These are phyloP conservation scores for Kodamaea ohmeri DNA, from an alignment of 1,139 yeast species.

Conservation along the genomic window DNA sequence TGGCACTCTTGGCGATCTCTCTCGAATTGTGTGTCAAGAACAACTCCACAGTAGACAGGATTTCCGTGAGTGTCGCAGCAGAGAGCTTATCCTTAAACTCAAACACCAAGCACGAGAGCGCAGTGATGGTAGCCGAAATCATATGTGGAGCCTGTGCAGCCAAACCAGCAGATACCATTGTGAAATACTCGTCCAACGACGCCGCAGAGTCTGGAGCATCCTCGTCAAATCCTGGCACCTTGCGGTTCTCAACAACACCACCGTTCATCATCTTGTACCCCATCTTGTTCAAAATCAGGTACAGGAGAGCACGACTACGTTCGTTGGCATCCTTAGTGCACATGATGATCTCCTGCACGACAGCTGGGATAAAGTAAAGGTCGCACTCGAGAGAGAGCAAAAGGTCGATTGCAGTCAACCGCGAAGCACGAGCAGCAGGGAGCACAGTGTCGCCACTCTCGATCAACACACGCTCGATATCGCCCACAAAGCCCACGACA, in stretches of 20 bases:
- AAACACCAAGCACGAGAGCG: constrained; percentile 79
- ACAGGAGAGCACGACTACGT: constrained; percentile 82
- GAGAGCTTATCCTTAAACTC: constrained; percentile 73
- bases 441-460: constrained; percentile 60
- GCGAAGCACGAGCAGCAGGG: constrained; percentile 75
- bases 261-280: constrained; percentile 76
- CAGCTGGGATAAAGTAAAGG: constrained; percentile 73
- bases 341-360: constrained; percentile 83
- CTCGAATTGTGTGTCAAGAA: constrained; percentile 87
- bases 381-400: constrained; percentile 61
- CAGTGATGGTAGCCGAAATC: constrained; percentile 94
- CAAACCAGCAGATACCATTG: constrained; percentile 94
- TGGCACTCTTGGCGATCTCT: constrained; percentile 90
- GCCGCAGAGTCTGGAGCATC: constrained; percentile 64
- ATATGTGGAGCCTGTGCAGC: constrained; percentile 92
- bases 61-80: constrained; percentile 59
- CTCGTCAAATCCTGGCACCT: constrained; percentile 67
- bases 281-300: constrained; percentile 72
- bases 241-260: constrained; percentile 62
- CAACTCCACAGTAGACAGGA: constrained; percentile 84
- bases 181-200: constrained; percentile 75
- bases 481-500: constrained; percentile 47
- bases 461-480: constrained; percentile 60
- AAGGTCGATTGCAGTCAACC: constrained; percentile 65
- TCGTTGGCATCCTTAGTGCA: constrained; percentile 94